Conservation (phyloP, 768 basidiomycete species). For the Lepiota brunneoincarnata region DNA sequence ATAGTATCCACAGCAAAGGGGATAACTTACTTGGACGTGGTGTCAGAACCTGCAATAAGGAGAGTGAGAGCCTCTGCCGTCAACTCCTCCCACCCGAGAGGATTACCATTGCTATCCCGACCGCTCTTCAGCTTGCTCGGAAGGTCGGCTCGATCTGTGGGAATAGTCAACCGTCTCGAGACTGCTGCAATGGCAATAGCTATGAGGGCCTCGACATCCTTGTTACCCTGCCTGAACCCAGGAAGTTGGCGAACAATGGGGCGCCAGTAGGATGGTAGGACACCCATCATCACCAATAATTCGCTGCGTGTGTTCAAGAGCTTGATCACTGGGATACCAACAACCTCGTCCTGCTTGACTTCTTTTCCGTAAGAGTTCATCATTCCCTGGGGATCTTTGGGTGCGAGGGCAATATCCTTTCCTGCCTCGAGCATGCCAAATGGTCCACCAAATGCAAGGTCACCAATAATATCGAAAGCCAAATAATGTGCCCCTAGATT, state of each 20-base stretch:
- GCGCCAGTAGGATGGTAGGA: conserved; percentile 71
- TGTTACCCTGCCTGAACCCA: conserved; percentile 68
- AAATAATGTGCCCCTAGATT: conserved; percentile 50
- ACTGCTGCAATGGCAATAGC: conserved; percentile 81
- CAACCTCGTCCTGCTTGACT: conserved; percentile 37
- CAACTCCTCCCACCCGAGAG: conserved; percentile 77
- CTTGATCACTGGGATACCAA: conserved; percentile 73
- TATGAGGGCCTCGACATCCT: conserved; percentile 68
- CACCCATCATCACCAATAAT: conserved; percentile 81
- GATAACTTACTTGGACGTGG: conserved; percentile 78
- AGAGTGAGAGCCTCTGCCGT: conserved; percentile 88
- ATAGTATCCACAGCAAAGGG: background rate
- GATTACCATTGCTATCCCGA: conserved; percentile 73
- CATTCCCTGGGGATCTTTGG: conserved; percentile 49
- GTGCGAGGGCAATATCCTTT: conserved; percentile 73
- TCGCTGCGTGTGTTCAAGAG: conserved; percentile 91
- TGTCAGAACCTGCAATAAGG: conserved; percentile 87
- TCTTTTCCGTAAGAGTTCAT: conserved; percentile 55
- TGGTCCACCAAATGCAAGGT: conserved; percentile 82
- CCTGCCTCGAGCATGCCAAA: conserved; percentile 87
- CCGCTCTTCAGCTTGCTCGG: conserved; percentile 77
- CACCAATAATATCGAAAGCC: conserved; percentile 74
- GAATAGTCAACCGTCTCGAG: conserved; percentile 63
- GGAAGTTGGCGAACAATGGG: conserved; percentile 64
- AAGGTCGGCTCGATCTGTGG: conserved; percentile 76